Conservation (phyloP, 2,329 filamentous ascomycete genomes). For the Pseudocercospora eumusae region DNA sequence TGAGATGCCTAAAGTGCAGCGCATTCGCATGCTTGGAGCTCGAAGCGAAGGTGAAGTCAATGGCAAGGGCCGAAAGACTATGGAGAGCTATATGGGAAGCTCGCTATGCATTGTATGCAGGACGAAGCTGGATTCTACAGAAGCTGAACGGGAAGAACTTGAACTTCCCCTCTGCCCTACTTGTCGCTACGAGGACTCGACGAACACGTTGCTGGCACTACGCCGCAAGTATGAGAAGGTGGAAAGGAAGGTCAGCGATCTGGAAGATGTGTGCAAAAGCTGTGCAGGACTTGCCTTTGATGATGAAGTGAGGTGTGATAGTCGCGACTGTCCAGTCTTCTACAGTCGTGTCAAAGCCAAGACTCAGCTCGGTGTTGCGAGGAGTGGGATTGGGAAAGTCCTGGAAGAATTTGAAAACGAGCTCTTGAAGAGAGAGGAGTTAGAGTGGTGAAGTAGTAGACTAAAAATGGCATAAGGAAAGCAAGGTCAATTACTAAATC, state of each 20-base stretch:
- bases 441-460: conserved; percentile 15
- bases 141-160: conserved; percentile 25
- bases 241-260: conserved; percentile 64
- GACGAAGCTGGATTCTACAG: conserved; percentile 54
- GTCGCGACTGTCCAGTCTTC: conserved; percentile 88
- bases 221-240: conserved; percentile 62
- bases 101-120: conserved; percentile 78
- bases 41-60: conserved; percentile 26
- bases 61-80: conserved; percentile 57
- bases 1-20: conserved; percentile 90
- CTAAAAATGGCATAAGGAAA: too few species aligned
- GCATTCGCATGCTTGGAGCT: conserved; percentile 62
- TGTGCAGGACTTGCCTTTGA: conserved; percentile 73
- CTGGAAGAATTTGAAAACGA: conserved; percentile 46
- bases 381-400: conserved; percentile 44
- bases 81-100: conserved; percentile 91
- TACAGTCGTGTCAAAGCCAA: conserved; percentile 71
- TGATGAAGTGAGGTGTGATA: conserved; percentile 84
- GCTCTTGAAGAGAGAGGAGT: conserved; percentile 12
- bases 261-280: conserved; percentile 73
- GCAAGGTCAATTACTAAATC: too few species aligned
- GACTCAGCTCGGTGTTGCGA: conserved; percentile 47
- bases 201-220: conserved; percentile 66
- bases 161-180: conserved; percentile 57
- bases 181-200: conserved; percentile 55